Conservation (phyloP, 495 filamentous ascomycete species). For the Melanomma pulvis-pyrius region DNA sequence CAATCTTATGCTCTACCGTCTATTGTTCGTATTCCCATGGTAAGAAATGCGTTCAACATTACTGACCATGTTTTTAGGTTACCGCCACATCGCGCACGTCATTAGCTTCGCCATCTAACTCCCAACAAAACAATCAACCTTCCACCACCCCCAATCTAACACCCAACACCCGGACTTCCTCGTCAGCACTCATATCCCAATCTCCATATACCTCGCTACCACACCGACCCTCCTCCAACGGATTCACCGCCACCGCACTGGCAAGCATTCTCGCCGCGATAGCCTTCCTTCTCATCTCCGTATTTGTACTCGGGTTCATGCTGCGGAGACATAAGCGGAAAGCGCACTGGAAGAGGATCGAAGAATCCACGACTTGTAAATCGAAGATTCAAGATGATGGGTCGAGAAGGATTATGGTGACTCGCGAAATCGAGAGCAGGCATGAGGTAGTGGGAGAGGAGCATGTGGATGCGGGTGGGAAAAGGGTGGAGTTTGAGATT, state of each 20-base stretch:
- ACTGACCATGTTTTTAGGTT: not conserved
- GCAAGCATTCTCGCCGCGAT: slow-evolving; percentile 1
- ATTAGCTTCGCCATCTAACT: too few species aligned
- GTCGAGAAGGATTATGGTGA: not conserved
- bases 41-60: not conserved
- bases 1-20: not conserved
- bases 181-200: not conserved
- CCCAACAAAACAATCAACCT: too few species aligned
- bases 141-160: not conserved
- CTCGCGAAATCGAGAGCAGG: not conserved
- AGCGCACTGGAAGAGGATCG: slow-evolving; percentile 1
- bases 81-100: not conserved
- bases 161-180: not conserved
- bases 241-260: not conserved
- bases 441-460: too few species aligned
- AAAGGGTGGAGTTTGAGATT: too few species aligned
- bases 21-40: not conserved
- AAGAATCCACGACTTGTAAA: not conserved
- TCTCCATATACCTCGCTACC: not conserved
- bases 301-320: not conserved
- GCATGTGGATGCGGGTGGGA: too few species aligned
- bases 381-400: not conserved
- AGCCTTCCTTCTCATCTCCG: not conserved
- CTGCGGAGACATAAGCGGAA: slow-evolving; percentile 5
- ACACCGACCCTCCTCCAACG: not conserved